Percentiles rank a stretch among this genome's conserved stretches.
Conservation (phyloP, 202 grass and related monocot genomes). For the Musa balbisiana region DNA sequence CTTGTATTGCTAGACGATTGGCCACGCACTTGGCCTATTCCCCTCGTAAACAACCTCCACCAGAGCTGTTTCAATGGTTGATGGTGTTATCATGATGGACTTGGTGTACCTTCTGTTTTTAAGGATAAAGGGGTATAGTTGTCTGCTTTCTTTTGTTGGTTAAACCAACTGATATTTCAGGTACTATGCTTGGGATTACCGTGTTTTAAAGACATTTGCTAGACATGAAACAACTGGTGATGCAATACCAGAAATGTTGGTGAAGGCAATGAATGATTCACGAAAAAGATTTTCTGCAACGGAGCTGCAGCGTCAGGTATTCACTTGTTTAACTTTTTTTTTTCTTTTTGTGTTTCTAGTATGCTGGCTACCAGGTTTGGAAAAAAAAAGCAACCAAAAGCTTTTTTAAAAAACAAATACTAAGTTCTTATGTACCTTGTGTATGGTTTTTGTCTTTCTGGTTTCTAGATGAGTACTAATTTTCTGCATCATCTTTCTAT, state of each 20-base stretch:
- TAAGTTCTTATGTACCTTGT: neutral
- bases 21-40: no score
- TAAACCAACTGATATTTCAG: slow-evolving; percentile 21
- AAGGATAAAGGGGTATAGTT: slow-evolving; percentile 10
- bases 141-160: slow-evolving; percentile 15
- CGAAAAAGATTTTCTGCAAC: slow-evolving; percentile 75
- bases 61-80: neutral
- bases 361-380: neutral
- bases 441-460: neutral
- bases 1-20: no score
- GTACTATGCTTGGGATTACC: slow-evolving; percentile 91
- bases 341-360: neutral
- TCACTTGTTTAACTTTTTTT: slow-evolving; percentile 6
- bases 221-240: slow-evolving; percentile 76
- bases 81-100: neutral
- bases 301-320: slow-evolving; percentile 82
- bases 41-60: no score
- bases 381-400: no score
- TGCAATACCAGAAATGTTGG: slow-evolving; percentile 73
- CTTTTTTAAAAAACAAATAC: no score
- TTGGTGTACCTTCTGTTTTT: neutral
- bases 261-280: slow-evolving; percentile 69
- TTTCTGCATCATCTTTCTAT: slow-evolving; percentile 14
- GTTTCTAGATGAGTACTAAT: neutral
- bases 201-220: slow-evolving; percentile 78